Evolutionary conservation across 2,329 filamentous ascomycete species (phyloP).

Genomic region (Aspergillus udagawae): DNA sequence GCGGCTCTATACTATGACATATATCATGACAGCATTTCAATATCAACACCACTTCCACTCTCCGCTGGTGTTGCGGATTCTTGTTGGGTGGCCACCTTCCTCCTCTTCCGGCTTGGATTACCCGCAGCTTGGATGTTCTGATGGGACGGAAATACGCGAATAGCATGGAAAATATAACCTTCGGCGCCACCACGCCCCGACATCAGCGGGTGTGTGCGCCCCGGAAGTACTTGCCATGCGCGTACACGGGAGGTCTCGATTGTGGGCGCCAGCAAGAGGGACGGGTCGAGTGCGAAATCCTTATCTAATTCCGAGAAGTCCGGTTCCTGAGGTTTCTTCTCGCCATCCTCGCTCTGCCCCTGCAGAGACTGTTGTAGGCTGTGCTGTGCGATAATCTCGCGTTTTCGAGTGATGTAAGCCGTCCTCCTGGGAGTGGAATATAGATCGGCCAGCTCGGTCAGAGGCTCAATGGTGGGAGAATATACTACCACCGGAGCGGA

Average conservation of each 20-base stretch:
- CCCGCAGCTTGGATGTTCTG: constrained; percentile 80
- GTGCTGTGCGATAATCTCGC: constrained; percentile 13
- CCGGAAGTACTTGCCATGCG: constrained; percentile 86
- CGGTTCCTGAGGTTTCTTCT: constrained; percentile 26
- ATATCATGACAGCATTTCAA: constrained; percentile 27
- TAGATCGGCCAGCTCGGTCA: constrained; percentile 72
- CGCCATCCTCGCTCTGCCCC: constrained; percentile 5
- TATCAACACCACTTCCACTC: constrained; percentile 21
- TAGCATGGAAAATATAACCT: constrained; percentile 83
- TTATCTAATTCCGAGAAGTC: constrained; percentile 37
- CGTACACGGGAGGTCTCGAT: constrained; percentile 77
- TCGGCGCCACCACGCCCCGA: constrained; percentile 81
- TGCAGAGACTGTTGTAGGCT: constrained; percentile 9
- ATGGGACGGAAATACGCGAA: constrained; percentile 72
- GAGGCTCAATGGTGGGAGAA: constrained; percentile 72
- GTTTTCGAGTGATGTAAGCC: constrained; percentile 56
- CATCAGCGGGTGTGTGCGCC: constrained; percentile 92
- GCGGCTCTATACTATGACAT: background rate
- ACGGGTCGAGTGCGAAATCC: constrained; percentile 85
- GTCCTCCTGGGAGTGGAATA: constrained; percentile 77
- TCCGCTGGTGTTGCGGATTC: constrained; percentile 18
- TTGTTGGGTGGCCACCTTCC: constrained; percentile 50
- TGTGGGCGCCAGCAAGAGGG: constrained; percentile 70
- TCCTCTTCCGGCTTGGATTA: constrained; percentile 61
- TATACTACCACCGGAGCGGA: constrained; percentile 85